Conservation (phyloP, 139 green algal genomes). For the Tetradesmus obliquus region DNA sequence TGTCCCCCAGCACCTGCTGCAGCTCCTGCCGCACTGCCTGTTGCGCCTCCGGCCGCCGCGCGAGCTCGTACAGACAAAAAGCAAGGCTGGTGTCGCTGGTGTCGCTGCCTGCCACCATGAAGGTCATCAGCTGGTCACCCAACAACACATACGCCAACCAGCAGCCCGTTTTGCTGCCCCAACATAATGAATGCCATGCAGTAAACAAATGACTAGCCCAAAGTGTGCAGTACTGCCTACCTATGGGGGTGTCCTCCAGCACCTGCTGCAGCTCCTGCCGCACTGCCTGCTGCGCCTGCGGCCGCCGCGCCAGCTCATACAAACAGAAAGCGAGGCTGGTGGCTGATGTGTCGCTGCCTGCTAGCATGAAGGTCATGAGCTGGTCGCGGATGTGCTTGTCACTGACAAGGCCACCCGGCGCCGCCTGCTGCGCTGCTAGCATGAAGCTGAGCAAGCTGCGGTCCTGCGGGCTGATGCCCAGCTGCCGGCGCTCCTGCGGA, state of each 20-base stretch:
- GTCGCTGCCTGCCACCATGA: conserved; percentile 21
- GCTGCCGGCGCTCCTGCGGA: not conserved
- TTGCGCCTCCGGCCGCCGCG: conserved; percentile 1
- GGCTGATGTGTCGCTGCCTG: conserved; percentile 28
- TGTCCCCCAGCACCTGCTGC: not conserved
- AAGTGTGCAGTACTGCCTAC: no score
- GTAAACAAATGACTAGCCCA: no score
- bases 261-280: conserved; percentile 5
- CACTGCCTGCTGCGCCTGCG: not conserved
- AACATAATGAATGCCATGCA: not conserved
- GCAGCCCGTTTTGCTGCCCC: not conserved
- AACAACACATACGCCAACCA: not conserved
- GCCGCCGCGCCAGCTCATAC: conserved; percentile 17
- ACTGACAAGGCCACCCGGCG: not conserved
- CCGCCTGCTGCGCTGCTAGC: not conserved
- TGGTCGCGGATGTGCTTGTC: not conserved
- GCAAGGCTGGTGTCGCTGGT: conserved; percentile 21
- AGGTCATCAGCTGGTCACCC: conserved; percentile 19
- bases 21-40: not conserved
- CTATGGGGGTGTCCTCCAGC: not conserved
- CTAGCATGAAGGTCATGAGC: conserved; percentile 22
- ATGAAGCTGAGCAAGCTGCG: conserved; percentile 13
- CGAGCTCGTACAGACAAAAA: conserved; percentile 17
- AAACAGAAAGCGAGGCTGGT: conserved; percentile 4
- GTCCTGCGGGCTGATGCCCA: not conserved